Conservation (phyloP, 306 rosid species). For the Prunus padus region DNA sequence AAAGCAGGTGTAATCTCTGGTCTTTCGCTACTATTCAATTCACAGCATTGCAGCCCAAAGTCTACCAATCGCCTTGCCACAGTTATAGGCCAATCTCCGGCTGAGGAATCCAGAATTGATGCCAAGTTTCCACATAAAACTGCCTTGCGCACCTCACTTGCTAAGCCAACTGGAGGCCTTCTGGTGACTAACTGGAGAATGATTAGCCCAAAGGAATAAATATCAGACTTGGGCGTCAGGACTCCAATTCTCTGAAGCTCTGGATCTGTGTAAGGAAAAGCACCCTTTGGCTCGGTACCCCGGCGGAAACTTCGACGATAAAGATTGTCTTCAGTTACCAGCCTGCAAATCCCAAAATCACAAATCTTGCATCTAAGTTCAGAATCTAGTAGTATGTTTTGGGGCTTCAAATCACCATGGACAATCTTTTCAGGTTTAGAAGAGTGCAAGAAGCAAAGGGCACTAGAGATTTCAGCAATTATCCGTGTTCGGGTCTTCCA, state of each 20-base stretch:
- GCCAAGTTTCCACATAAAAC: slow-evolving; percentile 48
- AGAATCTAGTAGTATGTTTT: slow-evolving; percentile 59
- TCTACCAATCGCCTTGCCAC: slow-evolving; percentile 55
- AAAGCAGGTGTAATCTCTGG: slow-evolving; percentile 72
- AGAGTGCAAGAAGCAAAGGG: slow-evolving; percentile 87
- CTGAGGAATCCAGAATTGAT: slow-evolving; percentile 65
- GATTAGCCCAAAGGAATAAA: slow-evolving; percentile 78
- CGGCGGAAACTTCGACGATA: slow-evolving; percentile 51
- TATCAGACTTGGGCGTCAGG: slow-evolving; percentile 73
- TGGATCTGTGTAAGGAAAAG: slow-evolving; percentile 68
- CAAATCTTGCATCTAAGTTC: slow-evolving; percentile 78
- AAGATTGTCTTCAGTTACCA: slow-evolving; percentile 64
- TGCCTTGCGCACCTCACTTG: slow-evolving; percentile 55
- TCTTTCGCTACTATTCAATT: slow-evolving; percentile 58
- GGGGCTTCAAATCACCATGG: slow-evolving; percentile 83
- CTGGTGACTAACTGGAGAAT: slow-evolving; percentile 79
- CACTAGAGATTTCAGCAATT: slow-evolving; percentile 79
- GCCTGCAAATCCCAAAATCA: slow-evolving; percentile 72
- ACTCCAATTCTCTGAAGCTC: slow-evolving; percentile 69
- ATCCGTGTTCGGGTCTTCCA: slow-evolving; percentile 72
- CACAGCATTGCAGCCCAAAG: slow-evolving; percentile 80
- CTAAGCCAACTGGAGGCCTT: slow-evolving; percentile 60
- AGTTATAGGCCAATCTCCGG: slow-evolving; percentile 74
- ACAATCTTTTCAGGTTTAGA: slow-evolving; percentile 70
- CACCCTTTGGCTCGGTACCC: slow-evolving; percentile 65